Evolutionary conservation across 2,329 filamentous ascomycete species (phyloP), one percentile per base, ranked within the genome.

Genomic region (Aciculosporium take): DNA sequence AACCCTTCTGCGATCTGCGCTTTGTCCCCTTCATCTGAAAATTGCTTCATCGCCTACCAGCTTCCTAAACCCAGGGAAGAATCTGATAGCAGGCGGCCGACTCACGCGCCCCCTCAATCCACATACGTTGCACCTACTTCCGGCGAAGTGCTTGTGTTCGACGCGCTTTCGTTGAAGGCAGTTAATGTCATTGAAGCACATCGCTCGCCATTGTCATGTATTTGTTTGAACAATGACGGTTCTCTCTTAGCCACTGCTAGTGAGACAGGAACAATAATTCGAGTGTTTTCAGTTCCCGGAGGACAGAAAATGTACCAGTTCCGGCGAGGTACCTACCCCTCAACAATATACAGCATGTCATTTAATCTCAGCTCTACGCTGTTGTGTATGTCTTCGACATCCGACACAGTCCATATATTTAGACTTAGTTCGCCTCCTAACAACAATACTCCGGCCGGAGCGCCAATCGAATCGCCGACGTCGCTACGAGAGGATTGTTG

Each of bases 321-420:
- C 64, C 78, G 91, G 45, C 79, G 91, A 48, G 91, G 91, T 33
- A 95, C 89, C 2, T 95, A 95, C 61, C 91, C 91, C 0, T 88
- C 88, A 2, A 82, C 85, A 31, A 98, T 98, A 51, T 95, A 88
- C 65, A 94, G 87, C 74, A 95, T 98, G 87, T 94, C 88, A 1
- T 98, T 98, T 65, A 98, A 98, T 60, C 79, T 87, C 38, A 87
- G 84, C 45, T 94, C 88, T 2, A 94, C 88, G 1, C 69, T 98
- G 9, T 74, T 98, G 28, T 95, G 88, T 55, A 88, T 98, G 31
- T 96, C 91, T 5, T 96, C 89, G 3, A 88, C 87, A 1, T 94
- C 88, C 1, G 91, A 98, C 55, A 98, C 91, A 0, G 81, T 98
- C 8, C 91, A 98, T 58, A 87, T 98, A 39, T 98, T 98, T 67